phyloP scores from a whole-genome alignment of 202 grass and related monocot genomes.

The Carex arenaria region DNA sequence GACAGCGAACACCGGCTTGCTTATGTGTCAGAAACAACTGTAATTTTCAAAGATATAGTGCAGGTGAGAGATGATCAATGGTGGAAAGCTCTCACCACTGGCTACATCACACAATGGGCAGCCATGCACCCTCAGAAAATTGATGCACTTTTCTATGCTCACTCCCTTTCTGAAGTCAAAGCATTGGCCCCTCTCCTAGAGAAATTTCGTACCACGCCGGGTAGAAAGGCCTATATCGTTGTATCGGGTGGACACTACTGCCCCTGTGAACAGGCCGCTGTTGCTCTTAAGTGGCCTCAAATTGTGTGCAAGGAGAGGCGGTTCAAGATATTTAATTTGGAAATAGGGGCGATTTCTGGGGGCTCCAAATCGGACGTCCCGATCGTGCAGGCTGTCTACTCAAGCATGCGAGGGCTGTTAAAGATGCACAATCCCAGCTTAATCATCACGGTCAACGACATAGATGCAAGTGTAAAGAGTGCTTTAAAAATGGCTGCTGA shows the following conservation, averaged over 20 bases:
- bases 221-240: slow-evolving; percentile 63
- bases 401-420: slow-evolving; percentile 79
- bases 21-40: slow-evolving; percentile 77
- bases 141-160: slow-evolving; percentile 88
- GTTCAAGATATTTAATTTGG: slow-evolving; percentile 91
- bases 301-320: slow-evolving; percentile 82
- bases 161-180: slow-evolving; percentile 60
- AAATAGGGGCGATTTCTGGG: slow-evolving; percentile 55
- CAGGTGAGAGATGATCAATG: slow-evolving; percentile 89
- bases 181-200: slow-evolving; percentile 65
- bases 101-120: slow-evolving; percentile 90
- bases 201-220: slow-evolving; percentile 46
- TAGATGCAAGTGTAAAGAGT: slow-evolving; percentile 58
- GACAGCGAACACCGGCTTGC: slow-evolving; percentile 96
- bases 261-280: slow-evolving; percentile 60
- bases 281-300: slow-evolving; percentile 78
- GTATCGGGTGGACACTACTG: slow-evolving; percentile 68
- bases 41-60: slow-evolving; percentile 95
- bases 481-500: slow-evolving; percentile 72
- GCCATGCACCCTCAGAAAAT: slow-evolving; percentile 93
- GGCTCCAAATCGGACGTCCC: slow-evolving; percentile 65
- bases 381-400: slow-evolving; percentile 65
- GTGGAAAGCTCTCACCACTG: slow-evolving; percentile 85
- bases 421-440: slow-evolving; percentile 83
- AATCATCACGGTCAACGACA: slow-evolving; percentile 38